These are phyloP conservation scores for Nemania sp. DNA, from an alignment of 2,329 filamentous ascomycete genomes.

Conservation along the genomic window DNA sequence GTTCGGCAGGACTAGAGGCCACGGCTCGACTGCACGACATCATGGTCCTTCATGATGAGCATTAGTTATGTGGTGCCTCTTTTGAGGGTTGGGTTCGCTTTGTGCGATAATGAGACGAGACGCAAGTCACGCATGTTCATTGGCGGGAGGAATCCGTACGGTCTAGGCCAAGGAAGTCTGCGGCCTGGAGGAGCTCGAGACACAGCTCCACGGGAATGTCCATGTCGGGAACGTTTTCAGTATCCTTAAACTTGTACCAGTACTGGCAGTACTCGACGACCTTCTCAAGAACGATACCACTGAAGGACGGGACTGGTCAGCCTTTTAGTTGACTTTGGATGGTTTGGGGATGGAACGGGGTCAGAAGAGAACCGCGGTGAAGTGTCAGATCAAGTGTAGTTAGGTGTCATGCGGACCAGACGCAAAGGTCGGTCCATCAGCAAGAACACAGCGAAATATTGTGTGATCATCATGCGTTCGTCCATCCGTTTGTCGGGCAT, in stretches of 20 bases:
- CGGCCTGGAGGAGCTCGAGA: constrained; percentile 76
- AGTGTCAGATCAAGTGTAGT: constrained; percentile 68
- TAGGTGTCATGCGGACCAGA: constrained; percentile 55
- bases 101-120: background rate
- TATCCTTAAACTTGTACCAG: constrained; percentile 73
- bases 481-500: background rate
- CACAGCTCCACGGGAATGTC: constrained; percentile 79
- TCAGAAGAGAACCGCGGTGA: constrained; percentile 1
- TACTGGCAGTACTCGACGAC: constrained; percentile 85
- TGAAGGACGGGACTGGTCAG: constrained; percentile 43
- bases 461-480: constrained; percentile 43
- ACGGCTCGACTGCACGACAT: background rate
- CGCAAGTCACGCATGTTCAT: background rate
- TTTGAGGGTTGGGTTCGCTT: constrained; percentile 24
- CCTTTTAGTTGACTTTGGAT: background rate
- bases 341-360: constrained; percentile 7
- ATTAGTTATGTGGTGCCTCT: constrained; percentile 11
- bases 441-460: constrained; percentile 50
- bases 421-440: constrained; percentile 49
- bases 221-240: constrained; percentile 77
- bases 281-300: constrained; percentile 75
- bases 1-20: background rate
- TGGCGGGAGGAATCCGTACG: constrained; percentile 47
- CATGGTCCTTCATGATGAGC: background rate
- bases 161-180: constrained; percentile 75